A percentile compares a stretch with the other conserved stretches of the same genome.
Conservation (phyloP, 2,329 filamentous ascomycete genomes). For the Podosphaera fusca region DNA sequence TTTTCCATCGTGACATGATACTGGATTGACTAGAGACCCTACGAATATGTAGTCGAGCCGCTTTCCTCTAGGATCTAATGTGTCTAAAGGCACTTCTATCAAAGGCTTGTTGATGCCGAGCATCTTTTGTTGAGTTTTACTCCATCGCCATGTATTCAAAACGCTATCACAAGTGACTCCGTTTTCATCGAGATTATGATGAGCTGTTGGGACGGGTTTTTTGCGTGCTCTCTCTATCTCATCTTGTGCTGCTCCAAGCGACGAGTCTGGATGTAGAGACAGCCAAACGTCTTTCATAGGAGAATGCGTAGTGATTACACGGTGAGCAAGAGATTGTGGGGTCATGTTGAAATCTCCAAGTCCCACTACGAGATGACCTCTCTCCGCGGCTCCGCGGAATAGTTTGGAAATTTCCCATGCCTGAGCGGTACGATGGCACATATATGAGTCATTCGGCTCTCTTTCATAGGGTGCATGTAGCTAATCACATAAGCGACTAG, state of each 20-base stretch:
- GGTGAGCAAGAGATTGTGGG: constrained; percentile 66
- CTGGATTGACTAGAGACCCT: constrained; percentile 24
- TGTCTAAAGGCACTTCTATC: constrained; percentile 37
- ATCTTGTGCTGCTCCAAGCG: constrained; percentile 50
- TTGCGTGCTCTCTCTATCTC: constrained; percentile 41
- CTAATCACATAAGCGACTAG: constrained; percentile 14
- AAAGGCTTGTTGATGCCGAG: constrained; percentile 39
- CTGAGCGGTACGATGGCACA: constrained; percentile 76
- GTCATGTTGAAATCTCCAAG: constrained; percentile 94
- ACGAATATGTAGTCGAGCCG: constrained; percentile 90
- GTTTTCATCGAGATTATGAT: constrained; percentile 57
- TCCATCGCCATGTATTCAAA: constrained; percentile 88
- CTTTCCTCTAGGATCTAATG: constrained; percentile 53
- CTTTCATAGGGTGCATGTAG: constrained; percentile 71
- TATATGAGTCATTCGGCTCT: constrained; percentile 60
- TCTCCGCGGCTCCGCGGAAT: constrained; percentile 56
- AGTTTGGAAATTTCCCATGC: constrained; percentile 88
- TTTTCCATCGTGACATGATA: constrained; percentile 12
- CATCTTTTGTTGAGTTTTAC: constrained; percentile 41
- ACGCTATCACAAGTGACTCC: constrained; percentile 71
- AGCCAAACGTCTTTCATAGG: constrained; percentile 71
- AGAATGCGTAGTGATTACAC: constrained; percentile 55
- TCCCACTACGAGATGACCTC: constrained; percentile 63
- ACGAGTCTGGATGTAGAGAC: constrained; percentile 60
- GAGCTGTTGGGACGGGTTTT: constrained; percentile 47